Evolutionary conservation across 2,329 filamentous ascomycete species (phyloP).

Genomic region (Madurella fahalii): DNA sequence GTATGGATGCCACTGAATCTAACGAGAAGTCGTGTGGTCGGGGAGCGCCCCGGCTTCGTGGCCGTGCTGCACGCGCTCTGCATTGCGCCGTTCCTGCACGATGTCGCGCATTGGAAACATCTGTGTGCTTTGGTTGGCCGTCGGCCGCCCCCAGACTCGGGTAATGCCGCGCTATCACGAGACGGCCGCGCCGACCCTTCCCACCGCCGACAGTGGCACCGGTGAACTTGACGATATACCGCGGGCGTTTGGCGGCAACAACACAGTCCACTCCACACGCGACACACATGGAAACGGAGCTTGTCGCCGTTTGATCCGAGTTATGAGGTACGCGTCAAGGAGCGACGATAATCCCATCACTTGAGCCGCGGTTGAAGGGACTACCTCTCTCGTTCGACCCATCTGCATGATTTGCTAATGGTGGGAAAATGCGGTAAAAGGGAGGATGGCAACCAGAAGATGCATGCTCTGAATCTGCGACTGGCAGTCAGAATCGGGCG

Average conservation of each 20-base stretch:
- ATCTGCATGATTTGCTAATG: constrained; percentile 14
- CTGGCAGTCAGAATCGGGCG: not conserved
- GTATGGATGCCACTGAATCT: not conserved
- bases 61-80: constrained; percentile 4
- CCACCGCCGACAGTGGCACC: constrained; percentile 3
- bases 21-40: constrained; percentile 6
- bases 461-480: not conserved
- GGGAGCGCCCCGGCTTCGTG: not conserved
- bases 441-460: not conserved
- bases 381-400: not conserved
- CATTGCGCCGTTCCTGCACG: constrained; percentile 10
- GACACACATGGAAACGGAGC: not conserved
- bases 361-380: not conserved
- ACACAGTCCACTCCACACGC: not conserved
- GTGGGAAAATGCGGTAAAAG: constrained; percentile 25
- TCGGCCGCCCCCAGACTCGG: not conserved
- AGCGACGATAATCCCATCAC: not conserved
- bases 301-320: not conserved
- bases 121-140: constrained; percentile 15
- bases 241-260: not conserved
- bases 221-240: not conserved
- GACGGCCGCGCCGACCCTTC: not conserved
- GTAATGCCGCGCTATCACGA: constrained; percentile 8
- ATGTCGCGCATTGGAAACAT: constrained; percentile 17
- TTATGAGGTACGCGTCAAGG: not conserved